phyloP scores from a whole-genome alignment of 768 basidiomycete genomes.

The Tricholoma hemisulphureum region DNA sequence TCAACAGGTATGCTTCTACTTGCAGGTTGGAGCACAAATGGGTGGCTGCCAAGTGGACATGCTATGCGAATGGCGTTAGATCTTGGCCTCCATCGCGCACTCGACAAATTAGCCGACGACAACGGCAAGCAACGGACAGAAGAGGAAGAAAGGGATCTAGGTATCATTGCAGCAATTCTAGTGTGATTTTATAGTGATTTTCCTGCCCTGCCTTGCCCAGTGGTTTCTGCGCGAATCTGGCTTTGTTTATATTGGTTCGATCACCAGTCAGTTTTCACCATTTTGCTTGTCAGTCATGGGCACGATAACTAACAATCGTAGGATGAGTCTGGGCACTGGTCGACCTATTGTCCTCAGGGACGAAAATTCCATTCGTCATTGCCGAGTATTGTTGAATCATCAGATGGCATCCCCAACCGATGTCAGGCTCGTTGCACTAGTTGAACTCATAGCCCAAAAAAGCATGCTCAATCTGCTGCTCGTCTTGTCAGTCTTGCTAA shows the following conservation, averaged over 20 bases:
- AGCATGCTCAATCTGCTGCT: conserved; percentile 46
- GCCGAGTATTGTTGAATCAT: conserved; percentile 76
- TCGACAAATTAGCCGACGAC: conserved; percentile 86
- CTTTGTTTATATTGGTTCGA: conserved; percentile 95
- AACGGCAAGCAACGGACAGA: conserved; percentile 64
- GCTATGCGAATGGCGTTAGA: conserved; percentile 96
- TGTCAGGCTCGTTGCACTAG: conserved; percentile 80
- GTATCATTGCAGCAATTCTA: conserved; percentile 35
- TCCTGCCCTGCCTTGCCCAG: conserved; percentile 35
- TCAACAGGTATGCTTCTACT: conserved; percentile 80
- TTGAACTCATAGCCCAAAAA: conserved; percentile 89
- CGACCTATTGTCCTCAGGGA: conserved; percentile 88
- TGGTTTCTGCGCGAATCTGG: conserved; percentile 93
- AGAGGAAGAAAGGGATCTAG: conserved; percentile 85
- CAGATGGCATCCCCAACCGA: conserved; percentile 90
- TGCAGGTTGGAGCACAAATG: conserved; percentile 92
- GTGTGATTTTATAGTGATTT: neutral
- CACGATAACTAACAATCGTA: conserved; percentile 24
- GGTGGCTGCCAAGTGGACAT: conserved; percentile 93
- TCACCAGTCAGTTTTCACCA: conserved; percentile 68
- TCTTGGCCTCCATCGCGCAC: conserved; percentile 86
- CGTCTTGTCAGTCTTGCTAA: neutral
- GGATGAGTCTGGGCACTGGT: conserved; percentile 90
- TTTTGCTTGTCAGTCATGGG: neutral
- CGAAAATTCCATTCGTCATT: conserved; percentile 83